Base-by-base conservation (phyloP, 129 eudicot genomes). In the Escallonia rubra region DNA sequence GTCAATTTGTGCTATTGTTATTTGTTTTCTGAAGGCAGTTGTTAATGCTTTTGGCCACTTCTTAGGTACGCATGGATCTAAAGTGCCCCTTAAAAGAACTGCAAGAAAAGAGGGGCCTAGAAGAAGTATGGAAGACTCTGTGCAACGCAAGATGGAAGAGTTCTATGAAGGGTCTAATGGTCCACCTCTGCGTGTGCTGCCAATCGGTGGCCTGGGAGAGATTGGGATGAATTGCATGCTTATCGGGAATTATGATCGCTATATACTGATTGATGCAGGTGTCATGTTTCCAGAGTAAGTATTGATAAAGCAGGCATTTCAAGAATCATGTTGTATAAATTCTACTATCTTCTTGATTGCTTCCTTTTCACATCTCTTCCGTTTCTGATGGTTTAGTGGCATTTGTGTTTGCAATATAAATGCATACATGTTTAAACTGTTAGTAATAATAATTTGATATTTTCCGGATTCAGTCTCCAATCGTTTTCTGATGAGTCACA, bases 181-280 rank as follows among this genome's bases (percentile, higher is more conserved):
- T 23, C 98, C 98, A 10, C 98, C 98, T 45, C 75, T 93, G 16
- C 98, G 98, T 40, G 57, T 93, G 67, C 88, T 93, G 51, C 98
- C 98, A 45, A 89, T 93, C 77, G 98, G 98, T 59, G 98, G 98
- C 54, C 73, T 93, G 48, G 98, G 98, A 63, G 98, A 93, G 83
- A 93, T 93, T 67, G 98, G 98, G 78, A 93, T 93, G 98, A 93
- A 93, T 62, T 93, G 98, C 83, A 93, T 93, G 98, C 95, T 93
- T 71, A 90, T 93, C 57, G 98, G 98, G 40, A 89, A 93, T 76
- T 93, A 84, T 63, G 96, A 93, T 74, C 95, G 98, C 14, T 93
- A 93, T 80, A 89, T 93, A 69, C 76, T 93, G 64, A 86, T 93
- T 63, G 98, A 93, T 86, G 98, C 98, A 50, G 98, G 98, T 72